phyloP scores from a whole-genome alignment of 164 flowering plant genomes.

The Houttuynia cordata region DNA sequence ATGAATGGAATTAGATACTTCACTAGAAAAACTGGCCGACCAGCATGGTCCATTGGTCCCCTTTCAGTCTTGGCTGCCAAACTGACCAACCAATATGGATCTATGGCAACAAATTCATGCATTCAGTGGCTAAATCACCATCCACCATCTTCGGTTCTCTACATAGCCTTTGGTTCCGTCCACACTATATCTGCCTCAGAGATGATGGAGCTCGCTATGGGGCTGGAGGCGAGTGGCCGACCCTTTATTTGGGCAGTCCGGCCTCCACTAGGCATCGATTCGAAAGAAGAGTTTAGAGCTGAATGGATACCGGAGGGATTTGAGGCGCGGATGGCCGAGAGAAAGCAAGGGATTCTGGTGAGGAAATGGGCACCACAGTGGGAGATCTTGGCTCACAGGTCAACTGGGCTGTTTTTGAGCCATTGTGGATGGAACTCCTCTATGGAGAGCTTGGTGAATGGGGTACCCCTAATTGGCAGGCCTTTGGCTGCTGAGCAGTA shows the following conservation, averaged over 20 bases:
- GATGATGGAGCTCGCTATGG: slow-evolving; percentile 44
- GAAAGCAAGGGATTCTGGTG: slow-evolving; percentile 17
- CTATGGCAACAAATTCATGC: neutral
- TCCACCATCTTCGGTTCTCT: slow-evolving; percentile 33
- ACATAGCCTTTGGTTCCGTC: slow-evolving; percentile 48
- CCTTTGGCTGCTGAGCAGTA: slow-evolving; percentile 12
- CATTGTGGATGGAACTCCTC: slow-evolving; percentile 15
- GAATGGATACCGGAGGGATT: slow-evolving; percentile 27
- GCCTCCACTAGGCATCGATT: slow-evolving; percentile 18
- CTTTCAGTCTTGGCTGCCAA: neutral
- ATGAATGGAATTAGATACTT: neutral
- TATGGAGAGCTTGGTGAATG: slow-evolving; percentile 12
- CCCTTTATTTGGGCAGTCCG: slow-evolving; percentile 34
- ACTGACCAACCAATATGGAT: neutral
- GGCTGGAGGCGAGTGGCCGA: slow-evolving; percentile 31
- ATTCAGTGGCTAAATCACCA: slow-evolving; percentile 33
- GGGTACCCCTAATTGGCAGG: slow-evolving; percentile 17
- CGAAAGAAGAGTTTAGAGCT: slow-evolving; percentile 12
- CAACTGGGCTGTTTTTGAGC: slow-evolving; percentile 11
- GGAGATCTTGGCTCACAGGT: slow-evolving; percentile 7
- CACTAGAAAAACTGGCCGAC: neutral
- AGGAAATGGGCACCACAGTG: slow-evolving; percentile 18
- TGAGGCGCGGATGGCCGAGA: slow-evolving; percentile 8
- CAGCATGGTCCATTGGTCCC: slow-evolving; percentile 13
- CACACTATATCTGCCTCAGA: slow-evolving; percentile 35